Evolutionary conservation across 331 rosid species (phyloP).

Genomic region (Arachis monticola): DNA sequence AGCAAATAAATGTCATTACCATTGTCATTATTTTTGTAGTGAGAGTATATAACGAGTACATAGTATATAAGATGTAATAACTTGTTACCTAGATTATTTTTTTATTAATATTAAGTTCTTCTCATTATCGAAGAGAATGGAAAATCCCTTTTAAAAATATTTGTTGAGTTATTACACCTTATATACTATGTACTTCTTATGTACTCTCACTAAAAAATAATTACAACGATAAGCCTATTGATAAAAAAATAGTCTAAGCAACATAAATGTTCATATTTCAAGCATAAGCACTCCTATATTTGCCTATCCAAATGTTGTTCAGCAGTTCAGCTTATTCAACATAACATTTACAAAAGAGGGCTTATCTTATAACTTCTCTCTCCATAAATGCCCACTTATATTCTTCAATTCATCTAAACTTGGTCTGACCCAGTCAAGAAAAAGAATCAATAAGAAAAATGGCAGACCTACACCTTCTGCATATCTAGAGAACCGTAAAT

Average conservation of each 20-base stretch:
- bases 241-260: no score
- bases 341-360: not conserved
- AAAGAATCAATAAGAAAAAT: constrained; percentile 11
- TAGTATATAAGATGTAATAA: no score
- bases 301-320: not conserved
- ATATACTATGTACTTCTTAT: no score
- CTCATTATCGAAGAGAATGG: no score
- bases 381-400: not conserved
- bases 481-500: constrained; percentile 26
- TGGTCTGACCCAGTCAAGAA: constrained; percentile 12
- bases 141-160: no score
- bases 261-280: constrained; percentile 5
- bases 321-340: constrained; percentile 3
- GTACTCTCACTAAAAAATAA: no score
- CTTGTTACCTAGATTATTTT: no score
- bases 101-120: no score
- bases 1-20: not conserved
- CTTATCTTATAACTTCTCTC: constrained; percentile 7
- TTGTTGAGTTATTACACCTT: no score
- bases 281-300: not conserved
- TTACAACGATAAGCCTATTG: no score
- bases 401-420: not conserved
- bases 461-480: constrained; percentile 9
- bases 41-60: no score
- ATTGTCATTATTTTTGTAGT: no score